Evolutionary conservation across 176 grass and related monocot genomes (phyloP), one percentile per base, ranked within the genome.

Genomic region (Carex cristatella): DNA sequence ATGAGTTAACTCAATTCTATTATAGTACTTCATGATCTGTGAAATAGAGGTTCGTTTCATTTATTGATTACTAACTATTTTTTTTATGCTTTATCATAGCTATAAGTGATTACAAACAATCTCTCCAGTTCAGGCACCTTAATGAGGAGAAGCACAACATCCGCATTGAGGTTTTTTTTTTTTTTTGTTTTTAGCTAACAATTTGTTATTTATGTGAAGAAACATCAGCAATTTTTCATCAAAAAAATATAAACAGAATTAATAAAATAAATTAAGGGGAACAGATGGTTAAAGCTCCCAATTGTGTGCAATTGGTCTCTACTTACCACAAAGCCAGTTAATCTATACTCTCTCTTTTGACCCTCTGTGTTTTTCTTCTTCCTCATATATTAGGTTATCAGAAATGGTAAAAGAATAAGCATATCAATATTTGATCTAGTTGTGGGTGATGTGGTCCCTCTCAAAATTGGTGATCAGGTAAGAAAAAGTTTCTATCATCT

Each of bases 381-480:
- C 61, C 65, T 37, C 40, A 86, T 46, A 86, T 82, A 61, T 70
- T 82, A 63, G 96, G 96, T 99, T 79, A 89, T 94, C 85, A 92
- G 96, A 86, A 90, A 90, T 15, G 91, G 93, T 58, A 91, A 90
- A 90, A 94, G 93, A 87, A 87, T 99, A 72, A 61, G 27, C 59
- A 83, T 95, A 15, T 95, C 93, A 37, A 95, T 99, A 90, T 99
- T 95, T 87, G 90, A 99, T 86, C 91, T 99, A 87, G 90, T 95
- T 49, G 96, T 95, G 75, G 96, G 96, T 27, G 96, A 99, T 69
- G 87, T 94, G 60, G 89, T 99, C 49, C 88, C 93, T 89, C 86
- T 99, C 86, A 95, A 99, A 69, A 94, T 99, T 55, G 96, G 96
- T 85, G 96, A 99, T 89, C 96, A 99, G 91, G 96, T 95, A 90